phyloP scores from a whole-genome alignment of 73 alveolate genomes.

The Blepharisma japonicum region DNA sequence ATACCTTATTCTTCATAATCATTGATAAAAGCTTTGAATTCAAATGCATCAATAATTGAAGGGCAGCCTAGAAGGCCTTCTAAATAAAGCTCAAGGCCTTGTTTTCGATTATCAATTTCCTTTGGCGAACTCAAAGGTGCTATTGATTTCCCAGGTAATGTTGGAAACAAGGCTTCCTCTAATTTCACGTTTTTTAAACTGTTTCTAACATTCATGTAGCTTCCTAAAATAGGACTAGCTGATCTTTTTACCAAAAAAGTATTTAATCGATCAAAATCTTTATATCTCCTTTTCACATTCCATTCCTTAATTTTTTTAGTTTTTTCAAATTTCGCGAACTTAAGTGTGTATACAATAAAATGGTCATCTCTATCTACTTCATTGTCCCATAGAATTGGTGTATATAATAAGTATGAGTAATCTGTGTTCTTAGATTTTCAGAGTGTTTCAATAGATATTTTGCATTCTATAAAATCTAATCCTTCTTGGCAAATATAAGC shows the following conservation, averaged over 20 bases:
- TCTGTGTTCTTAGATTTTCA: background rate
- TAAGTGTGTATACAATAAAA: background rate
- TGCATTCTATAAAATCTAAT: background rate
- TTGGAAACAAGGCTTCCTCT: background rate
- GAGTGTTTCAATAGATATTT: background rate
- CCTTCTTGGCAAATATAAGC: background rate
- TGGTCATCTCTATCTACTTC: constrained; percentile 3
- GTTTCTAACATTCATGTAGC: background rate
- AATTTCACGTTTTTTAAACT: background rate
- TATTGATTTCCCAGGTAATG: background rate
- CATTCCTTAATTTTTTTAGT: background rate
- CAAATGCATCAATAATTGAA: constrained; percentile 5
- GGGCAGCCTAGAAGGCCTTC: background rate
- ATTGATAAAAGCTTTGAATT: background rate
- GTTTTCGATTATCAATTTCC: constrained; percentile 11
- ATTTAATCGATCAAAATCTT: background rate
- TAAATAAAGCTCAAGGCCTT: background rate
- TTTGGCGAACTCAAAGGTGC: background rate
- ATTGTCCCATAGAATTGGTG: background rate
- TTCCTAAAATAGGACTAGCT: background rate
- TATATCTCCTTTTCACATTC: background rate
- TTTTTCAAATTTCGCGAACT: background rate
- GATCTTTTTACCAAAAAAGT: background rate
- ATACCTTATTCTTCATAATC: background rate
- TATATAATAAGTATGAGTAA: background rate